Conservation (phyloP, 441 rosid species). For the Lepidium campestre region DNA sequence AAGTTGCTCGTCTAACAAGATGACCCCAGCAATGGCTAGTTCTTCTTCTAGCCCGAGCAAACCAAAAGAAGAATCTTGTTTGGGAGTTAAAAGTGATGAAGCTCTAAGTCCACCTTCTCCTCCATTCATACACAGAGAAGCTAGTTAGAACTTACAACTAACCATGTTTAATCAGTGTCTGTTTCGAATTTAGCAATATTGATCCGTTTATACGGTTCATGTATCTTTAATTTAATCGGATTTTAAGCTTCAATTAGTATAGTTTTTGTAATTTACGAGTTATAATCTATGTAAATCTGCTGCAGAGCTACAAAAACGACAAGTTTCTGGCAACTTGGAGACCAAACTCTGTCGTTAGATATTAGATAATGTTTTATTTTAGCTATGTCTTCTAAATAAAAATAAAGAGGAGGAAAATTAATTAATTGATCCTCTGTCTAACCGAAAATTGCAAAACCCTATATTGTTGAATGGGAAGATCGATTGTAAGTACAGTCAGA, state of each 20-base stretch:
- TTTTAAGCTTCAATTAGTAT: background rate
- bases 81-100: constrained; percentile 25
- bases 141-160: background rate
- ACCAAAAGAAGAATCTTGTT: constrained; percentile 25
- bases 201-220: background rate
- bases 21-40: constrained; percentile 10
- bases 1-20: constrained; percentile 28
- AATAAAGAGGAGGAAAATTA: background rate
- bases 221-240: background rate
- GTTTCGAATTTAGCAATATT: background rate
- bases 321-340: no score
- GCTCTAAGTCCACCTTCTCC: constrained; percentile 64
- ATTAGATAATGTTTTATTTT: background rate
- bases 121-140: constrained; percentile 45
- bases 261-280: background rate
- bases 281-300: no score
- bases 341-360: no score
- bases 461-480: constrained; percentile 49
- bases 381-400: background rate
- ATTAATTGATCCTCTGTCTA: background rate
- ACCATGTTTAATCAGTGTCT: background rate
- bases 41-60: constrained; percentile 35
- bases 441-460: constrained; percentile 14
- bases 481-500: constrained; percentile 34
- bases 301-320: no score